Evolutionary conservation across 768 basidiomycete genomes (phyloP).

Genomic region (Kwoniella heveanensis): DNA sequence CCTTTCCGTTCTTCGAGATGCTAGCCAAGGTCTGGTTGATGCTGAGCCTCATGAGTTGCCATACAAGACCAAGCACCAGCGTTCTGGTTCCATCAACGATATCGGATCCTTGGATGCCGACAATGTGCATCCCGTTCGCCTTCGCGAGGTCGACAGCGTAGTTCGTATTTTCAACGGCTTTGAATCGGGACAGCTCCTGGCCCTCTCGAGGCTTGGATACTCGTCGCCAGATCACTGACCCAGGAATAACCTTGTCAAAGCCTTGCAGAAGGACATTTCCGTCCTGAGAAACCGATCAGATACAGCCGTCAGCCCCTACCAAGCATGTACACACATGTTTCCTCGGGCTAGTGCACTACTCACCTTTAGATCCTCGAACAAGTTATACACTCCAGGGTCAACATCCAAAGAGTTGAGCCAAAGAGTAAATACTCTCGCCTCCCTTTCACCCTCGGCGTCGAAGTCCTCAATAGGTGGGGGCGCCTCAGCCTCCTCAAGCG

Average conservation of each 20-base stretch:
- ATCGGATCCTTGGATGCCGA: constrained; percentile 96
- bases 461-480: constrained; percentile 92
- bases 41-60: constrained; percentile 93
- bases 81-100: constrained; percentile 93
- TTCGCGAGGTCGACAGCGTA: constrained; percentile 90
- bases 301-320: not conserved
- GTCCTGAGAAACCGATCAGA: constrained; percentile 57
- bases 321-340: too few species aligned
- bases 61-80: constrained; percentile 90
- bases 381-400: constrained; percentile 91
- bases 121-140: constrained; percentile 90
- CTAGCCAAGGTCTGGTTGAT: constrained; percentile 85
- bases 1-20: constrained; percentile 69
- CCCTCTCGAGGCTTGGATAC: constrained; percentile 90
- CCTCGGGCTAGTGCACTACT: constrained; percentile 12
- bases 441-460: constrained; percentile 97
- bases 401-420: constrained; percentile 98
- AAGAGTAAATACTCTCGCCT: constrained; percentile 94
- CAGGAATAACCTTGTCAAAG: constrained; percentile 92
- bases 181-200: constrained; percentile 86
- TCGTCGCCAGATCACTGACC: constrained; percentile 88
- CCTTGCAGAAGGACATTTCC: constrained; percentile 90
- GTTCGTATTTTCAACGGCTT: constrained; percentile 97
- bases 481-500: constrained; percentile 89
- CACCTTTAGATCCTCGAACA: constrained; percentile 91